phyloP scores from a whole-genome alignment of 2,329 filamentous ascomycete genomes.

The Ophiostoma tasmaniense region DNA sequence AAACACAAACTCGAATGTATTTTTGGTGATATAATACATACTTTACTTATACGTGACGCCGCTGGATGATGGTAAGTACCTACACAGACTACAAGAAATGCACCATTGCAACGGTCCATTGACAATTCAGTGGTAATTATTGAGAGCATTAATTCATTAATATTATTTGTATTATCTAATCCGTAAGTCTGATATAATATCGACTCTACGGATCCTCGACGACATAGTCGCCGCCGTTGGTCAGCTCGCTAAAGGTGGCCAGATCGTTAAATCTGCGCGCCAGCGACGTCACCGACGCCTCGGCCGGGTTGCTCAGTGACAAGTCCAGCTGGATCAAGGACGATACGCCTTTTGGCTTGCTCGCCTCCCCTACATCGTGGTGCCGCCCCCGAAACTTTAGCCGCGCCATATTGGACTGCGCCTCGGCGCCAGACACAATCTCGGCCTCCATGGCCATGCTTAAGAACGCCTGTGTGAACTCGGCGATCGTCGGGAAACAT shows the following conservation, averaged over 20 bases:
- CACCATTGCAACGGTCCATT: too few species aligned
- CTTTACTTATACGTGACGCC: too few species aligned
- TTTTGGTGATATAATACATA: too few species aligned
- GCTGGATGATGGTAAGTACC: too few species aligned
- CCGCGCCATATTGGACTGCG: constrained; percentile 10
- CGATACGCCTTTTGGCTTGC: background rate
- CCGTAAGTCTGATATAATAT: too few species aligned
- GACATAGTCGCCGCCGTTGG: background rate
- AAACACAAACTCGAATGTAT: too few species aligned
- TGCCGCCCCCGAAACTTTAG: constrained; percentile 1
- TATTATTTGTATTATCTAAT: too few species aligned
- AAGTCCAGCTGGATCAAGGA: constrained; percentile 16
- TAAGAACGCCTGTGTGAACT: constrained; percentile 24
- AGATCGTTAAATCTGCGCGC: constrained; percentile 10
- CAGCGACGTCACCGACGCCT: constrained; percentile 11
- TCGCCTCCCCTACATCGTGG: background rate
- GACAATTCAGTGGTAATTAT: too few species aligned
- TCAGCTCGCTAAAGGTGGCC: constrained; percentile 7
- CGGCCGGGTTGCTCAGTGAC: constrained; percentile 13
- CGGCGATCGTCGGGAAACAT: constrained; percentile 22
- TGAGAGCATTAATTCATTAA: too few species aligned
- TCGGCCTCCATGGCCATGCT: constrained; percentile 22
- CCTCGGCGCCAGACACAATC: constrained; percentile 17
- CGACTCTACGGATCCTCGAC: background rate
- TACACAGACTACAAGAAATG: too few species aligned